These are phyloP conservation scores for Rhizopus arrhizus DNA, from an alignment of 371 early-diverging fungal species.

Conservation along the genomic window DNA sequence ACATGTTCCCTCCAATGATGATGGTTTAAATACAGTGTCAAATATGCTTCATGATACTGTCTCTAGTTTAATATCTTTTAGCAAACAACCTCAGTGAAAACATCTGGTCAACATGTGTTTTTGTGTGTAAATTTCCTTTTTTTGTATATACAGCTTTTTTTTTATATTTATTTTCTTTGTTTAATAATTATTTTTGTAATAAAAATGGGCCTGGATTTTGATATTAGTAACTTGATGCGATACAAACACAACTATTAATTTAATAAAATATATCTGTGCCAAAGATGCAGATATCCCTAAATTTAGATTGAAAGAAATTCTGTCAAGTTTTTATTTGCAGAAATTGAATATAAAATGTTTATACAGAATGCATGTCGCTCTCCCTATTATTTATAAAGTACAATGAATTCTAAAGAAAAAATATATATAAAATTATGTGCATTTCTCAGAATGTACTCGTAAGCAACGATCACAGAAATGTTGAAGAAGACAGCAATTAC, in stretches of 20 bases:
- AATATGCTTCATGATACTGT: conserved; percentile 26
- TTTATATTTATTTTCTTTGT: neutral
- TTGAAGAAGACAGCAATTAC: conserved; percentile 5
- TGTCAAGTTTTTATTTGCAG: too few species aligned
- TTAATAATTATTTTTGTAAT: neutral
- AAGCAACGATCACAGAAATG: conserved; percentile 21
- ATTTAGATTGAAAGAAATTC: too few species aligned
- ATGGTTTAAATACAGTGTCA: conserved; percentile 19
- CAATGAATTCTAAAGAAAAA: neutral
- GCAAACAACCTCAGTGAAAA: neutral
- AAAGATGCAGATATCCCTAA: too few species aligned
- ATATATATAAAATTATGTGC: conserved; percentile 9
- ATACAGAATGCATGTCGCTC: neutral
- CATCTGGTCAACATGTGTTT: neutral
- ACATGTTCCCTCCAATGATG: conserved; percentile 11
- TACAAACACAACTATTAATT: too few species aligned
- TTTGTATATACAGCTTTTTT: neutral
- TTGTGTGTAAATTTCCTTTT: conserved; percentile 3
- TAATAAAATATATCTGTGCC: too few species aligned
- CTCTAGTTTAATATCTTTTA: conserved; percentile 20
- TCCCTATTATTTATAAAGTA: neutral
- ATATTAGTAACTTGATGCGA: too few species aligned
- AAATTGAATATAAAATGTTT: too few species aligned
- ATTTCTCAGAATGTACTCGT: conserved; percentile 15
- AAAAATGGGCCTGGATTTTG: neutral